Evolutionary conservation across 139 green algal genomes (phyloP).

Genomic region (Chlorella ohadii): DNA sequence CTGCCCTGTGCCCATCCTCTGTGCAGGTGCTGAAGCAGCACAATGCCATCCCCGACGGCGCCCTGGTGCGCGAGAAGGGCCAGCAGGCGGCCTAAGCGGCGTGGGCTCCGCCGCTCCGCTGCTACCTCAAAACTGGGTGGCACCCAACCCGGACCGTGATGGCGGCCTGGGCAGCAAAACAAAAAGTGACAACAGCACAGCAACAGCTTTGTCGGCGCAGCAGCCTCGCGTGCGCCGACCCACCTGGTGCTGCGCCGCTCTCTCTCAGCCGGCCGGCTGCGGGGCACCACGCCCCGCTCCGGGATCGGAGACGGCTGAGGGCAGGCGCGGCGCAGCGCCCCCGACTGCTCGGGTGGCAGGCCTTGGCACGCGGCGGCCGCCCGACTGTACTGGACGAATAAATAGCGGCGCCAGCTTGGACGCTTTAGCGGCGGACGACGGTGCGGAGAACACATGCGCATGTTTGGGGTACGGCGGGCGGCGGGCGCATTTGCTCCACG

Average conservation of each 20-base stretch:
- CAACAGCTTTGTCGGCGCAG: too few relatives aligned
- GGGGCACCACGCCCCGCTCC: neutral
- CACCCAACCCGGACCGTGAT: neutral
- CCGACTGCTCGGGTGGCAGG: slow-evolving; percentile 15
- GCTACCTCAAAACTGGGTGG: neutral
- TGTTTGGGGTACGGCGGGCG: too few relatives aligned
- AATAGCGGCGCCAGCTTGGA: too few relatives aligned
- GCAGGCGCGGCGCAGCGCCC: neutral
- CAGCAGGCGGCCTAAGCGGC: neutral
- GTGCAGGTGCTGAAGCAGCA: slow-evolving; percentile 77
- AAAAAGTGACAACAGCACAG: neutral
- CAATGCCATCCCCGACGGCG: slow-evolving; percentile 72
- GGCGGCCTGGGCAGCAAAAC: neutral
- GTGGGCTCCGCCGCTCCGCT: neutral
- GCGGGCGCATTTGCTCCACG: too few relatives aligned
- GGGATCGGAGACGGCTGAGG: slow-evolving; percentile 28
- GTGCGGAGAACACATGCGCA: too few relatives aligned
- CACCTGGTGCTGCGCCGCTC: neutral
- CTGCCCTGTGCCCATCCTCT: neutral
- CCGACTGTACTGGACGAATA: too few relatives aligned
- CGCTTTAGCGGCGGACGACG: too few relatives aligned
- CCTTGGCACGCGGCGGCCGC: slow-evolving; percentile 20
- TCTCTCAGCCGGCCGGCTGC: slow-evolving; percentile 19
- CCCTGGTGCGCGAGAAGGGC: slow-evolving; percentile 21
- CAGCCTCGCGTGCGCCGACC: neutral